Evolutionary conservation across 164 flowering plant species (phyloP), one percentile per base, ranked within the genome.

Genomic region (Tetracentron sinense): DNA sequence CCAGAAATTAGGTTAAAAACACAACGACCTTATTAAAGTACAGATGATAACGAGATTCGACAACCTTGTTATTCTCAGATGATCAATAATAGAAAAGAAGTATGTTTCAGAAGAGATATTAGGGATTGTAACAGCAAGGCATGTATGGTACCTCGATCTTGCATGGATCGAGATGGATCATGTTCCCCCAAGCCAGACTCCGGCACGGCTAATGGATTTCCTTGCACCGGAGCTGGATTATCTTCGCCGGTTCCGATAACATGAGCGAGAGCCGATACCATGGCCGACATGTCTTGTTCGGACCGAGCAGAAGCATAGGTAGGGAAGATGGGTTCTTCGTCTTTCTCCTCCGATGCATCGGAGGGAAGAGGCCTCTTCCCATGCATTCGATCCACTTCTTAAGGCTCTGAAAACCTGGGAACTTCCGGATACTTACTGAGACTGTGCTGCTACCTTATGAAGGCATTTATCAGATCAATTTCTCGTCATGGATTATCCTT

Each of bases 361-460:
- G 69, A 42, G 58, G 83, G 83, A 68, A 81, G 78, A 42, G 83
- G 77, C 67, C 82, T 70, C 70, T 85, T 85, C 55, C 90, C 88
- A 83, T 86, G 75, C 76, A 83, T 74, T 38, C 81, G 85, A 86
- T 86, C 88, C 86, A 83, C 87, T 63, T 79, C 82, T 67, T n/a
- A n/a, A n/a, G n/a, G n/a, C n/a, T n/a, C n/a, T n/a, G n/a, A n/a
- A n/a, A n/a, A n/a, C n/a, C n/a, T n/a, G n/a, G n/a, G n/a, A n/a
- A n/a, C n/a, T n/a, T n/a, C n/a, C n/a, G n/a, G n/a, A n/a, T n/a
- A n/a, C n/a, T n/a, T n/a, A n/a, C n/a, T n/a, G n/a, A n/a, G n/a
- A n/a, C n/a, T n/a, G n/a, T n/a, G n/a, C n/a, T n/a, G n/a, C n/a
- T n/a, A n/a, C n/a, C n/a, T n/a, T n/a, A n/a, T n/a, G n/a, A n/a